Conservation (phyloP, 1,139 yeast species). For the Sugiyamaella neomexicana region DNA sequence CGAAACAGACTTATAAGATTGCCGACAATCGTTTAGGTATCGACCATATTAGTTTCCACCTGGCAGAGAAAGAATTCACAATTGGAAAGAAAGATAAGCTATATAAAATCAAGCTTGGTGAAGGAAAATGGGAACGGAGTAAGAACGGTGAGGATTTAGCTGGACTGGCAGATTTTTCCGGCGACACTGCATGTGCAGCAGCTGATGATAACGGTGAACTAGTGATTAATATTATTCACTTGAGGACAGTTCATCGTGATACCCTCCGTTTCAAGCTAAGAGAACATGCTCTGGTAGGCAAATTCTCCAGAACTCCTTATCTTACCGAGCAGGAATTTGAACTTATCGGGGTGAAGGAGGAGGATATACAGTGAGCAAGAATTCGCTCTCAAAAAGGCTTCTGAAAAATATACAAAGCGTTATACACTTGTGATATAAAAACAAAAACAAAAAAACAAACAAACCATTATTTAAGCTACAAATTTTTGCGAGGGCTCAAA, state of each 20-base stretch:
- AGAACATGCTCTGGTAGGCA: conserved; percentile 2
- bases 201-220: conserved; percentile 11
- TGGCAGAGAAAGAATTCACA: background rate
- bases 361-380: background rate
- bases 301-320: conserved; percentile 10
- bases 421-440: background rate
- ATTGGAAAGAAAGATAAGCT: conserved; percentile 7
- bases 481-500: conserved; percentile 45
- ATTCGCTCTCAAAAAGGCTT: background rate
- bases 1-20: conserved; percentile 7
- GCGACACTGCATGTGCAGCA: conserved; percentile 14
- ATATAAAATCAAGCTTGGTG: conserved; percentile 5
- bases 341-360: conserved; percentile 3
- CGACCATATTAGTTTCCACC: conserved; percentile 3
- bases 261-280: conserved; percentile 3
- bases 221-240: conserved; percentile 8
- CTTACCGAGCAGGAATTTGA: background rate
- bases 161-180: conserved; percentile 12
- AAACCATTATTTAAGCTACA: conserved; percentile 16
- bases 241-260: conserved; percentile 10
- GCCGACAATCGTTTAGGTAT: conserved; percentile 8
- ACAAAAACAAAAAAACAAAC: background rate
- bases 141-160: conserved; percentile 6
- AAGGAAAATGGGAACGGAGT: conserved; percentile 11
- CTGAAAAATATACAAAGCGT: background rate